Base-by-base conservation (phyloP, 768 basidiomycete genomes). In the Boletus patriciae region DNA sequence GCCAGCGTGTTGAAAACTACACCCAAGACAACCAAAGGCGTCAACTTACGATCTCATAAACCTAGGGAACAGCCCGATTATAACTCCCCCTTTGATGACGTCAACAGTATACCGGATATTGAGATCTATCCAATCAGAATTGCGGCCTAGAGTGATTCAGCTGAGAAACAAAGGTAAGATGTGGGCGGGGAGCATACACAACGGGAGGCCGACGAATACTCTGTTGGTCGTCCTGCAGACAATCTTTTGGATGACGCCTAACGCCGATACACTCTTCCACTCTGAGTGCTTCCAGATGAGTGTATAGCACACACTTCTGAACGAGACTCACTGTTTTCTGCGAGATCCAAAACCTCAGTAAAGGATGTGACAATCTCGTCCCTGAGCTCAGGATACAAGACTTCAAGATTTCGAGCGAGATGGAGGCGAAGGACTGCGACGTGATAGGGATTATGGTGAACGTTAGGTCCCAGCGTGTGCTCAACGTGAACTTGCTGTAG, bases 191-290 rank as follows among this genome's bases (percentile, higher is more conserved):
- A 9, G 3, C 40, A 13, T 46, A 80, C 82, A 83, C 4, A 79
- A 48, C 3, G 81, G 80, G 31, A 75, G 65, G 0, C 82, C 83
- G 6, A 84, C 77, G 51, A 84, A 79, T 0, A 75, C 45, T 25
- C 54, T 55, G 34, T 50, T 55, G 27, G n/a, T 46, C 1, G 52
- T n/a, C 15, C 52, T 46, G 36, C 25, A 46, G 9, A 38, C 64
- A 15, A 83, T 62, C 23, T 70, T 58, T 54, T 65, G 68, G 6
- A 46, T 16, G 36, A 13, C 7, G 0, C 19, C 4, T 6, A 54
- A 5, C 6, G 52, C 36, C 3, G 52, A 19, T 10, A 54, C 27
- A 23, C 27, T 46, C 29, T 54, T 54, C 52, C 52, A 54, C 25
- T 40, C 52, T 54, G 52, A 12, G 18, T 41, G 1, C 18, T 21